Evolutionary conservation across 495 filamentous ascomycete species (phyloP), one percentile per base, ranked within the genome.

Genomic region (Talaromyces adpressus): DNA sequence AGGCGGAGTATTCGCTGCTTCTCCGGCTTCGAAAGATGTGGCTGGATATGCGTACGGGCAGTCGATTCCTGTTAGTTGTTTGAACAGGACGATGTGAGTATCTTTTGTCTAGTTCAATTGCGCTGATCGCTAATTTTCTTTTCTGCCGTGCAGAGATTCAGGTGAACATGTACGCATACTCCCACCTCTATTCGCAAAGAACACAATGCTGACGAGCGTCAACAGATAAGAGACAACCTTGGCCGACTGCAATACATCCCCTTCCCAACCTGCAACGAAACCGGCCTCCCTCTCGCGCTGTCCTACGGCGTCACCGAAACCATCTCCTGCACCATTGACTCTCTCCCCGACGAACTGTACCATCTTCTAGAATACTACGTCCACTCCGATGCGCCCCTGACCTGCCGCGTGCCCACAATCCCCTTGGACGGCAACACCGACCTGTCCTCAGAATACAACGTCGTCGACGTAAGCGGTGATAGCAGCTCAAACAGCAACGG

Each of bases 291-390:
- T 1, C 84, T 98, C 67, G 83, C 92, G 65, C 85, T 98, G 69
- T 82, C 84, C 70, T 98, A 95, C 80, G 92, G 93, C 74, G 75
- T 91, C 67, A 69, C 75, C 47, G 79, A 81, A 79, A 90, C 93
- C 66, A 79, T 96, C 67, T 96, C 92, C 77, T 98, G 94, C 81
- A 98, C 94, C 57, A 89, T 98, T 73, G 77, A 87, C 69, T 82
- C 89, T 70, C 84, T 97, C 69, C 79, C 86, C 70, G 94, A 98
- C 76, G 84, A 88, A 20, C 87, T 96, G 81, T 98, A 94, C 84
- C 94, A 98, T 77, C 88, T 98, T 51, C 86, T 97, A 73, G 94
- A 98, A 77, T 97, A 97, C 84, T 98, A 97, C 84, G 88, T 98
- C 69, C 94, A 98, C 81, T 91, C 89, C 78, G 94, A 98, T 73